Evolutionary conservation across 306 rosid species (phyloP), one percentile per base, ranked within the genome.

Genomic region (Astragalus membranaceus): DNA sequence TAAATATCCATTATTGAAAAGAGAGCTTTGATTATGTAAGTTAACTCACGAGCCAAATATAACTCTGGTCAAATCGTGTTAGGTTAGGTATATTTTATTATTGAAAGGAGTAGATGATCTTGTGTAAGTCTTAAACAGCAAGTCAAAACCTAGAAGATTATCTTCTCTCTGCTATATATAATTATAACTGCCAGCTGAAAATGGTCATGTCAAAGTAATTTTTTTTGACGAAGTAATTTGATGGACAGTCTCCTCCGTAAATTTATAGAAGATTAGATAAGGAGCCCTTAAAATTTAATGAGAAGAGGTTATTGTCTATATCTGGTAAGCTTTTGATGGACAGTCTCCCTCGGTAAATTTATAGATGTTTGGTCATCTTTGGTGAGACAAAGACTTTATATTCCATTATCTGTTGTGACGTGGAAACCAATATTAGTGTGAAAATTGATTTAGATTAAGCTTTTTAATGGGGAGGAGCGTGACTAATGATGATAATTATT

Each of bases 121-220:
- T 37, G 54, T 49, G 56, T 63, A 48, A 81, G 17, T 50, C 12
- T 43, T 72, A 43, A 64, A 35, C 37, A 41, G 23, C 2, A 33
- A 39, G 74, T 73, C 74, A 78, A 74, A 74, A 58, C 55, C 70
- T 65, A 33, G 75, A 50, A 63, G 72, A 57, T 64, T 69, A 57
- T 47, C 57, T 35, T 72, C 33, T n/a, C n/a, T 72, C 10, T 32
- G 41, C 26, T 35, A 6, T 35, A 35, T 35, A 33, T 64, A n/a
- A n/a, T n/a, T n/a, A n/a, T n/a, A 37, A 72, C 23, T 67, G 78
- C 47, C 58, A 74, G 78, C 78, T 58, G 42, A 23, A n/a, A 11
- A 41, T 44, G 51, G 74, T 8, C 32, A 48, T 77, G 70, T 48
- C 52, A 53, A n/a, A n/a, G n/a, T n/a, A n/a, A n/a, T n/a, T n/a